phyloP scores from a whole-genome alignment of 2,329 filamentous ascomycete species.

The Cladosporium sp. region DNA sequence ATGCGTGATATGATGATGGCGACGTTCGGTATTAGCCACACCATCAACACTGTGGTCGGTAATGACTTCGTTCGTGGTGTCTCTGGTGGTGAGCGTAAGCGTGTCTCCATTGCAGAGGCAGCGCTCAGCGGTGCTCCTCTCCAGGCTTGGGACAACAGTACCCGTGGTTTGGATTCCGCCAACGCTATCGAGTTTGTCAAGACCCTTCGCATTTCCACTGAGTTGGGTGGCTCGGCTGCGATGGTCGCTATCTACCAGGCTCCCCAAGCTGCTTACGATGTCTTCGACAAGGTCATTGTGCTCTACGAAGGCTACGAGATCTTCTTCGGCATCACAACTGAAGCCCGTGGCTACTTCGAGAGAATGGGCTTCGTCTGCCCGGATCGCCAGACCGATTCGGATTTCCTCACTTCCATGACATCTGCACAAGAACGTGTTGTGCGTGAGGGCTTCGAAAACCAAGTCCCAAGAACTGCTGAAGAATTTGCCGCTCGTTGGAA shows the following conservation, averaged over 20 bases:
- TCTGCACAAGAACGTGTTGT: constrained; percentile 45
- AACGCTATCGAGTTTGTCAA: constrained; percentile 73
- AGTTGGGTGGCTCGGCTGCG: constrained; percentile 62
- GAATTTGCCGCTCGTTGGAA: constrained; percentile 53
- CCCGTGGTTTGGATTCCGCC: constrained; percentile 68
- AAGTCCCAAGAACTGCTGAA: constrained; percentile 46
- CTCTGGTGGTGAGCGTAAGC: constrained; percentile 70
- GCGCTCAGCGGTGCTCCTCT: constrained; percentile 56
- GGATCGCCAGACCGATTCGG: constrained; percentile 65
- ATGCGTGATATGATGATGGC: constrained; percentile 70
- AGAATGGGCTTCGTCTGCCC: constrained; percentile 70
- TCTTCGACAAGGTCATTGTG: constrained; percentile 66
- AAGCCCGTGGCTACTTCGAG: constrained; percentile 65
- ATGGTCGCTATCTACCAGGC: constrained; percentile 73
- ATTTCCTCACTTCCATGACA: constrained; percentile 75
- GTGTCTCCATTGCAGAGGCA: constrained; percentile 78
- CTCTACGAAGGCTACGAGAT: constrained; percentile 67
- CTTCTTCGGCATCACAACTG: constrained; percentile 62
- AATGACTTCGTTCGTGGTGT: constrained; percentile 74
- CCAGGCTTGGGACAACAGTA: constrained; percentile 72
- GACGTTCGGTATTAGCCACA: constrained; percentile 70
- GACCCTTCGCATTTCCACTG: constrained; percentile 63
- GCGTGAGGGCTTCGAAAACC: constrained; percentile 40
- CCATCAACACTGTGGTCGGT: constrained; percentile 66
- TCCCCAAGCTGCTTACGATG: constrained; percentile 63